Conservation (phyloP, 208 protist species). For the Blastocrithidia nonstop region DNA sequence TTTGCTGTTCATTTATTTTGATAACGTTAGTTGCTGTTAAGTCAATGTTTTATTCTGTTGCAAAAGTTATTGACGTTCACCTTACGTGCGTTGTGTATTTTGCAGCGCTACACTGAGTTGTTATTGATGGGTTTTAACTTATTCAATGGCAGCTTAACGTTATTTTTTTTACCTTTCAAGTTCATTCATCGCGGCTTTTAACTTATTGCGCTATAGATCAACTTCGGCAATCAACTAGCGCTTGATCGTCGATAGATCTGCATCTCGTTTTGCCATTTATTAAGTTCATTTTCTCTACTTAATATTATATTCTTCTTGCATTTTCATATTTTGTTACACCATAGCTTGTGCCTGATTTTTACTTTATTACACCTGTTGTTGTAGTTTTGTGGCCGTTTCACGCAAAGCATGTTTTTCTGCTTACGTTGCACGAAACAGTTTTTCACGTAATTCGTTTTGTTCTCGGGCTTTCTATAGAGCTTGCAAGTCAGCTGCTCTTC, state of each 20-base stretch:
- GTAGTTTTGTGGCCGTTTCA: constrained; percentile 5
- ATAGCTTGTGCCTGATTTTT: constrained; percentile 9
- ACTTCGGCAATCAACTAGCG: constrained; percentile 9
- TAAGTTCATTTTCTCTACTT: constrained; percentile 13
- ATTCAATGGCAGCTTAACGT: constrained; percentile 10
- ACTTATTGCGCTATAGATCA: constrained; percentile 1
- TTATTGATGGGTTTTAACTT: constrained; percentile 6
- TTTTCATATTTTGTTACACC: constrained; percentile 9
- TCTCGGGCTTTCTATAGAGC: constrained; percentile 29
- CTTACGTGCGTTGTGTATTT: constrained; percentile 2
- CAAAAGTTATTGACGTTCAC: constrained; percentile 2
- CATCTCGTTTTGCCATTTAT: constrained; percentile 7
- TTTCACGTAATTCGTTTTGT: constrained; percentile 24
- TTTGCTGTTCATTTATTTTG: background rate
- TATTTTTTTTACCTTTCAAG: constrained; percentile 6
- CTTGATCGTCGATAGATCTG: constrained; percentile 6
- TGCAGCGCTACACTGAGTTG: constrained; percentile 6
- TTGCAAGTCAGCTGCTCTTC: constrained; percentile 36
- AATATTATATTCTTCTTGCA: constrained; percentile 12
- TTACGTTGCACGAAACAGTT: constrained; percentile 23
- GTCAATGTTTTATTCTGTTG: constrained; percentile 2
- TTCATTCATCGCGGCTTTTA: constrained; percentile 5
- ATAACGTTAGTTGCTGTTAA: background rate
- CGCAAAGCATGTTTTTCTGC: constrained; percentile 15
- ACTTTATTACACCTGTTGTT: constrained; percentile 13